Conservation (phyloP, 768 basidiomycete species). For the Termitomyces sp. region DNA sequence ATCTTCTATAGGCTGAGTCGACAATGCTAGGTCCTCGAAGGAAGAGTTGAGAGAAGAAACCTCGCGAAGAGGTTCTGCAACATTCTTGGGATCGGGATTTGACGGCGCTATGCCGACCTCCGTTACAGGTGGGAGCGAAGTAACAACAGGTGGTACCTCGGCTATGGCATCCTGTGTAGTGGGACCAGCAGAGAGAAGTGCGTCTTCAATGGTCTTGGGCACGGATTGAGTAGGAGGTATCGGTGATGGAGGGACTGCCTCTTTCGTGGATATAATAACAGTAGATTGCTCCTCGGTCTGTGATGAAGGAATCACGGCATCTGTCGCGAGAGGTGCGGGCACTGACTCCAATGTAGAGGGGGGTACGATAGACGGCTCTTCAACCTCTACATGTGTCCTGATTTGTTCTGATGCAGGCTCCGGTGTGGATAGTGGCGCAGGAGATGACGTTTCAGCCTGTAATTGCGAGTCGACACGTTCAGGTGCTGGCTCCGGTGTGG, state of each 20-base stretch:
- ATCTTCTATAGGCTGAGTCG: background rate
- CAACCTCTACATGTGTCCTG: background rate
- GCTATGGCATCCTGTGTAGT: background rate
- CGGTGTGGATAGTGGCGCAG: background rate
- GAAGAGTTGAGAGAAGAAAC: slow-evolving; percentile 8
- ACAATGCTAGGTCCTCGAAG: slow-evolving; percentile 3
- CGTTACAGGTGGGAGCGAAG: background rate
- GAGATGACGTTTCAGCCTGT: background rate
- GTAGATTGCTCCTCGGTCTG: background rate
- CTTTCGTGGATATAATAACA: background rate
- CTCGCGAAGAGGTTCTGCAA: background rate
- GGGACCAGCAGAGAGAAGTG: background rate
- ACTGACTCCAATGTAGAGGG: background rate
- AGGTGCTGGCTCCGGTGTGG: background rate
- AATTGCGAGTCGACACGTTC: background rate
- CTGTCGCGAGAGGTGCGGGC: background rate
- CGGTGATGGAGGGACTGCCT: background rate
- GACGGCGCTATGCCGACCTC: background rate
- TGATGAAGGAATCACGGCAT: background rate
- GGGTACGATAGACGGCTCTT: background rate
- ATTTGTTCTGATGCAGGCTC: background rate
- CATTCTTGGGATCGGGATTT: background rate
- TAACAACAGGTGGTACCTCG: background rate
- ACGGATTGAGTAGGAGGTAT: background rate
- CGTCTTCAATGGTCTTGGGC: background rate